A percentile compares a stretch with the other conserved stretches of the same genome.
phyloP scores from a whole-genome alignment of 116 monocot genomes.

The Zostera marina region DNA sequence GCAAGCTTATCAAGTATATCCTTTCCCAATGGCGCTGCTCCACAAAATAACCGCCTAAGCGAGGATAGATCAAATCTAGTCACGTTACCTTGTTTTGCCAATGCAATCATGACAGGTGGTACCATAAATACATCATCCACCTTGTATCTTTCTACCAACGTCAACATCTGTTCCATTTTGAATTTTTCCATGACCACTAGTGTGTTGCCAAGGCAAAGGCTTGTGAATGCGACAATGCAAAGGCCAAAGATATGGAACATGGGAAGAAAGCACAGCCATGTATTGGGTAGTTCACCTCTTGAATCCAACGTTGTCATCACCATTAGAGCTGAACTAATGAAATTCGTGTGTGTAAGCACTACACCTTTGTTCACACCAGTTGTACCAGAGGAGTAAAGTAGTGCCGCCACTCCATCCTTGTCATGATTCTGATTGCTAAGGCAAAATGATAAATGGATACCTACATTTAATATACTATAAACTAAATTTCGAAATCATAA shows the following conservation, averaged over 20 bases:
- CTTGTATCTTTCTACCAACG: conserved; percentile 23
- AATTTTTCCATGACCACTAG: conserved; percentile 41
- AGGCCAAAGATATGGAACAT: conserved; percentile 62
- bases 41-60: conserved; percentile 22
- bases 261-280: conserved; percentile 40
- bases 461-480: neutral
- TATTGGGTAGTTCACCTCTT: conserved; percentile 17
- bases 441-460: conserved; percentile 4
- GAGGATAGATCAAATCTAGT: conserved; percentile 25
- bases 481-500: neutral
- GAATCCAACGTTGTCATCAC: conserved; percentile 15
- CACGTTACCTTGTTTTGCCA: conserved; percentile 36
- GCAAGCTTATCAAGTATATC: conserved; percentile 34
- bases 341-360: conserved; percentile 45
- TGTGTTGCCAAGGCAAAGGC: conserved; percentile 30
- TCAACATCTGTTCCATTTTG: conserved; percentile 33
- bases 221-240: conserved; percentile 20
- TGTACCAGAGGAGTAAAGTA: conserved; percentile 78
- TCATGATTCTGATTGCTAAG: conserved; percentile 6
- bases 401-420: conserved; percentile 23
- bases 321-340: conserved; percentile 22
- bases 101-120: conserved; percentile 40
- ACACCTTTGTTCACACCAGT: conserved; percentile 70
- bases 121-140: conserved; percentile 25
- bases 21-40: conserved; percentile 51